Evolutionary conservation across 1,284 basidiomycete species (phyloP), one percentile per base, ranked within the genome.

Genomic region (Ganoderma lingzhi): DNA sequence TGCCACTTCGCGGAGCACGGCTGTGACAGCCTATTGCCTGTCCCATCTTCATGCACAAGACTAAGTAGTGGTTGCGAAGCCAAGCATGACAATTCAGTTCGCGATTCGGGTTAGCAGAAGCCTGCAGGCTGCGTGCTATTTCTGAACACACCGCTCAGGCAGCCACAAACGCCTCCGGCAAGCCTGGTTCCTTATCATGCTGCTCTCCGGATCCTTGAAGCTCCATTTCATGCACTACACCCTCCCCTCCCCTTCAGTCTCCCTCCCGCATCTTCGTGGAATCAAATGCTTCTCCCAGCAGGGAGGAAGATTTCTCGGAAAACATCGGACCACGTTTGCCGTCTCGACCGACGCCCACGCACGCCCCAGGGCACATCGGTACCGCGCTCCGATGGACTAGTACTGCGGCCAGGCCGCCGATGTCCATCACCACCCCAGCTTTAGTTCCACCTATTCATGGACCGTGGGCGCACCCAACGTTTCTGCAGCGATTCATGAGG

Each of bases 1-100:
- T 37, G 19, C 12, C 9, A 35, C 17, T n/a, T 37, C 35, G 28
- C 32, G 3, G 32, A 2, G 30, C 55, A 58, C 62, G 30, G 37
- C 65, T 56, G 28, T 59, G 60, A 65, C 63, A 65, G 44, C 39
- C 39, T 10, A 41, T 23, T 55, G 23, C 28, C 56, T 59, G 51
- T 35, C 28, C 61, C 66, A 67, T 60, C 56, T 58, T 55, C 44
- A 53, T 67, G 66, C 62, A 56, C 66, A 51, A 41, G 6, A 39
- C 66, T 32, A 23, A 23, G 23, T 23, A 23, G 23, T 23, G 42
- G 15, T 45, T 28, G 19, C 62, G 42, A 59, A 60, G 61, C 53
- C 65, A 63, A 45, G 56, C 15, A 15, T 45, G 17, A 32, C 42
- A 39, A 19, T 60, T 41, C 17, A 39, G 32, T 58, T 62, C 42